Percentiles rank a stretch among this genome's conserved stretches.
Conservation (phyloP, 2,329 filamentous ascomycete species). For the Mycosphaerella arachidis region DNA sequence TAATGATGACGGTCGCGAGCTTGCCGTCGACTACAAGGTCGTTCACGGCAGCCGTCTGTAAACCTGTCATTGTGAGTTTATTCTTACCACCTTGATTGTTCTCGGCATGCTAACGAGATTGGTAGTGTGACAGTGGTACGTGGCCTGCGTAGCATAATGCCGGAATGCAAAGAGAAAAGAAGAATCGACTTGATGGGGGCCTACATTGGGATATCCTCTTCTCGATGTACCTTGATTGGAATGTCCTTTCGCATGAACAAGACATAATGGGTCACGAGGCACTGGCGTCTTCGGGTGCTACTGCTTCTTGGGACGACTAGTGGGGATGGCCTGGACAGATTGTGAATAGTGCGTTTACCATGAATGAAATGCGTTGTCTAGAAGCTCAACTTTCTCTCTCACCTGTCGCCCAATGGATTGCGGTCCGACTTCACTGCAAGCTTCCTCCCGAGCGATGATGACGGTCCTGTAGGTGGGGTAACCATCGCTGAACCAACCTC, state of each 20-base stretch:
- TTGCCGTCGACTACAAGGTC: slow-evolving; percentile 98
- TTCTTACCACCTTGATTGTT: background rate
- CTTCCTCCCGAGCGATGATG: background rate
- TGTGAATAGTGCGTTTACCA: slow-evolving; percentile 15
- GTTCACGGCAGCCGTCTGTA: slow-evolving; percentile 73
- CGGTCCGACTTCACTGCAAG: background rate
- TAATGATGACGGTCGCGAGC: slow-evolving; percentile 85
- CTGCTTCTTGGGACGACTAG: slow-evolving; percentile 10
- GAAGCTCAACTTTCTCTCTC: background rate
- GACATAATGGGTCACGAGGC: slow-evolving; percentile 5
- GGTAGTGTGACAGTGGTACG: slow-evolving; percentile 12
- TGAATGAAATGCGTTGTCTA: background rate
- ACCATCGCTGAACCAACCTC: background rate
- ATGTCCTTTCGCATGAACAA: background rate
- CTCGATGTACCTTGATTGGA: slow-evolving; percentile 17
- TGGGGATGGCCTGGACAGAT: slow-evolving; percentile 12
- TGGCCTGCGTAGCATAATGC: slow-evolving; percentile 18
- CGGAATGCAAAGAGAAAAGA: slow-evolving; percentile 6
- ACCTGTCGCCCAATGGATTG: background rate
- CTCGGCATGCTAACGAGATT: background rate
- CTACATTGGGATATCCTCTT: slow-evolving; percentile 9
- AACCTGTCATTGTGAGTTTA: slow-evolving; percentile 15
- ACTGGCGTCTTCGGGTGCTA: slow-evolving; percentile 10
- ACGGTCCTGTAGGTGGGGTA: background rate
- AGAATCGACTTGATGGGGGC: slow-evolving; percentile 11